Evolutionary conservation across 2,329 filamentous ascomycete species (phyloP), one percentile per base, ranked within the genome.

Genomic region (Penicillium brevicompactum): DNA sequence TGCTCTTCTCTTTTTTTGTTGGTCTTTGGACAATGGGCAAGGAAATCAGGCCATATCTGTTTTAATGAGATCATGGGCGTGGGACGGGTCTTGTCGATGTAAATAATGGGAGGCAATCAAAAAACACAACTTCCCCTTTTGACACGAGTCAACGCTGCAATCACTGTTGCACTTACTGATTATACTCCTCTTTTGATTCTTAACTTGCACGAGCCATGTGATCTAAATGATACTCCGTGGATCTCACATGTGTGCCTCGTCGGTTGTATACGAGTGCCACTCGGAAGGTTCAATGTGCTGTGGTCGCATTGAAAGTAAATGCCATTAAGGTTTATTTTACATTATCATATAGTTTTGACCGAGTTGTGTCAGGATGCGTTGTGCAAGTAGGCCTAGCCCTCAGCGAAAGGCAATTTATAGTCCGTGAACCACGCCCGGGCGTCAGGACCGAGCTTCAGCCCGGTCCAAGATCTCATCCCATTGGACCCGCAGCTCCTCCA

Each of bases 381-480:
- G 31, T 11, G 31, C 31, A 34, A 14, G 4, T 10, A 14, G 31
- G 31, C 13, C 31, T 34, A 34, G 31, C 31, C 31, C 31, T 34
- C 31, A 14, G 4, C 5, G 31, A 34, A 14, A 27, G 24, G 24
- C 4, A 27, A 27, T 27, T 27, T 27, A 27, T 27, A 27, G 24
- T 27, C 24, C 24, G 31, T 11, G 31, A 34, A 11, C 4, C 10
- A 14, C 34, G n/a, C n/a, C n/a, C n/a, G n/a, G n/a, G n/a, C n/a
- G 11, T 16, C 48, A 21, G 8, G 52, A 55, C 22, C 47, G 32
- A 34, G 47, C 52, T 50, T 76, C 74, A 18, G 66, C 69, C 48
- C 63, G 51, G 59, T 76, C 73, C 54, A 77, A 58, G 34, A 77
- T 62, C 13, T 40, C 61, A 51, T 77, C 74, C 75, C 75, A 78